A percentile compares a stretch with the other conserved stretches of the same genome.
These are phyloP conservation scores for Hyaloscypha finlandica DNA, from an alignment of 495 filamentous ascomycete species.

Conservation along the genomic window DNA sequence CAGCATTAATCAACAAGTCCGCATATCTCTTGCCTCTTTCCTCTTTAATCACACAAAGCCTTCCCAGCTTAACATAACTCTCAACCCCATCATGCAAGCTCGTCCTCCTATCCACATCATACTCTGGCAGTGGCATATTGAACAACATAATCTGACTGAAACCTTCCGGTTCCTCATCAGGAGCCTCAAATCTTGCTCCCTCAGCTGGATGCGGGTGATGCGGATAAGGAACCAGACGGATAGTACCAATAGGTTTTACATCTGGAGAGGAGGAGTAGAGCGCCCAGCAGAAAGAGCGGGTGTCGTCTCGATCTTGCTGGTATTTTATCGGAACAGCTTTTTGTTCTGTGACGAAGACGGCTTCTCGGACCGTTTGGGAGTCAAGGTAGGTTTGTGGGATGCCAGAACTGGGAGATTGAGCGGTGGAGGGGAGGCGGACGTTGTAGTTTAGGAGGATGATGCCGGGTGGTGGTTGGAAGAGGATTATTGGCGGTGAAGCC, in stretches of 20 bases:
- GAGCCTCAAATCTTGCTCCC: constrained; percentile 34
- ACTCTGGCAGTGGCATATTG: constrained; percentile 28
- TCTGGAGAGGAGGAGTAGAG: constrained; percentile 46
- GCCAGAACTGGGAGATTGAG: constrained; percentile 40
- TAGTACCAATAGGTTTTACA: constrained; percentile 60
- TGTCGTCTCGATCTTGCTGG: constrained; percentile 80
- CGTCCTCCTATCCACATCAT: constrained; percentile 39
- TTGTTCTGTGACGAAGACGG: constrained; percentile 79
- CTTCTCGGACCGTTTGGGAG: constrained; percentile 71
- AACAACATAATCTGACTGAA: constrained; percentile 14
- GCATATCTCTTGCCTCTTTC: constrained; percentile 65
- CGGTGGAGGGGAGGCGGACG: constrained; percentile 33
- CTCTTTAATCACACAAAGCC: constrained; percentile 63
- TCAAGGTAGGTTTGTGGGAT: constrained; percentile 65
- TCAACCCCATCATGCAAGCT: constrained; percentile 57
- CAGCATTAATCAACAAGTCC: constrained; percentile 60
- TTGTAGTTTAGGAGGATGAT: constrained; percentile 44
- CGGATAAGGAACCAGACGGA: constrained; percentile 76
- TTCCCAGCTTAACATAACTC: constrained; percentile 73
- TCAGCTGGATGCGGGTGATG: constrained; percentile 54
- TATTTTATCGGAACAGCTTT: constrained; percentile 55
- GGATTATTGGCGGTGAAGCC: constrained; percentile 38
- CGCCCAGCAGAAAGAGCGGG: constrained; percentile 76
- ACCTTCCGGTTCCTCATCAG: not conserved
- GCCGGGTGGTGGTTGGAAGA: constrained; percentile 45